Conservation (phyloP, 2,329 filamentous ascomycete genomes). For the Pestalotiopsis sp. region DNA sequence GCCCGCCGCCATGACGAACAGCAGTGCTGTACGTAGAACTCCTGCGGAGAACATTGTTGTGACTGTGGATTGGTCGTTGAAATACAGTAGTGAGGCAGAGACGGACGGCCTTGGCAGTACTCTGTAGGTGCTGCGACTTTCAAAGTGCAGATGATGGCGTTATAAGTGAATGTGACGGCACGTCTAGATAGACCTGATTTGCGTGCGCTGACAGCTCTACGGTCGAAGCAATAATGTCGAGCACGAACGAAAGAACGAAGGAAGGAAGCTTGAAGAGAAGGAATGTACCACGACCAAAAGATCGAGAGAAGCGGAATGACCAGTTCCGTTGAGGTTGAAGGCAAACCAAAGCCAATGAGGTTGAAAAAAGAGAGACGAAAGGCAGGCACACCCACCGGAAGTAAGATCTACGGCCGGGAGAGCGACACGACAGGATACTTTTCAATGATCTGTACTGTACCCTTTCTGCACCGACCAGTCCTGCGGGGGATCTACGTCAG, state of each 20-base stretch:
- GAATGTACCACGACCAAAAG: background rate
- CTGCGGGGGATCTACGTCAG: too few relatives aligned
- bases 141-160: background rate
- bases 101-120: background rate
- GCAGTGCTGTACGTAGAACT: slow-evolving; percentile 33
- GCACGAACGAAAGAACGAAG: background rate
- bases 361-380: background rate
- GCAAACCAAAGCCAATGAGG: background rate
- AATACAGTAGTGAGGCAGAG: background rate
- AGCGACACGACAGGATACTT: background rate
- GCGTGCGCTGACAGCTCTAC: background rate
- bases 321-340: background rate
- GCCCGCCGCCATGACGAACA: slow-evolving; percentile 32
- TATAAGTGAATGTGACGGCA: background rate
- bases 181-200: background rate
- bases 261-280: background rate
- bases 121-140: background rate
- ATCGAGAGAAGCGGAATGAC: background rate
- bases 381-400: background rate
- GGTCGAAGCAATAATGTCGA: background rate
- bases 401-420: background rate
- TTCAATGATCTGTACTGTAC: too few relatives aligned
- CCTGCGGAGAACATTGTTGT: slow-evolving; percentile 34
- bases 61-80: background rate
- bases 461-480: too few relatives aligned